A percentile compares a stretch with the other conserved stretches of the same genome.
phyloP scores from a whole-genome alignment of 1,284 basidiomycete species.

The Malassezia pachydermatis region DNA sequence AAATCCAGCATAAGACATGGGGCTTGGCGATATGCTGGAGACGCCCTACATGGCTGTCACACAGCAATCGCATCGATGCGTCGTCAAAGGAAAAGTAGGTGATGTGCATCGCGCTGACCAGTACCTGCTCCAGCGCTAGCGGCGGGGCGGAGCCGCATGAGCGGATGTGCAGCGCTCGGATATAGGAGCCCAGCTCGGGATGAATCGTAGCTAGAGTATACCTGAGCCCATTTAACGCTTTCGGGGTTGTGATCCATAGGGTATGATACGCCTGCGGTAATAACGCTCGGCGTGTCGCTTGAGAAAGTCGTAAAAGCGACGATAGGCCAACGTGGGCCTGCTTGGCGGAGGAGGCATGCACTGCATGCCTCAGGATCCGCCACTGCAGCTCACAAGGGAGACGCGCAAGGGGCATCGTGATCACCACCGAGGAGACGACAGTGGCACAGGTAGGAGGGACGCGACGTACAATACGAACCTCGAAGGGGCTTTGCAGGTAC shows the following conservation, averaged over 20 bases:
- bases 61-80: background rate
- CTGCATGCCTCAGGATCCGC: background rate
- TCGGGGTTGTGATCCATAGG: background rate
- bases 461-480: too few relatives aligned
- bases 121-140: conserved; percentile 12
- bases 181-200: conserved; percentile 2
- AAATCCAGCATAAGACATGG: background rate
- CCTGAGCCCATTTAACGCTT: conserved; percentile 4
- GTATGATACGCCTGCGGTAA: conserved; percentile 3
- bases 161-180: background rate
- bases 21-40: conserved; percentile 1
- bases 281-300: background rate
- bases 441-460: too few relatives aligned
- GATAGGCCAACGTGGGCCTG: background rate
- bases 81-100: conserved; percentile 2
- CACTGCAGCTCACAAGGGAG: conserved; percentile 8
- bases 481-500: too few relatives aligned
- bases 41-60: conserved; percentile 2
- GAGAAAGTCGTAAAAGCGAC: too few relatives aligned
- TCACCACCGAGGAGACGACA: too few relatives aligned
- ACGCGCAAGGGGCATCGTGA: too few relatives aligned
- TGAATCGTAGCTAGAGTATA: conserved; percentile 4
- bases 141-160: background rate
- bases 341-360: background rate
- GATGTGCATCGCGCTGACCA: background rate